A percentile compares a stretch with the other conserved stretches of the same genome.
phyloP scores from a whole-genome alignment of 1,139 yeast genomes.

The Hansenula lynferdii region DNA sequence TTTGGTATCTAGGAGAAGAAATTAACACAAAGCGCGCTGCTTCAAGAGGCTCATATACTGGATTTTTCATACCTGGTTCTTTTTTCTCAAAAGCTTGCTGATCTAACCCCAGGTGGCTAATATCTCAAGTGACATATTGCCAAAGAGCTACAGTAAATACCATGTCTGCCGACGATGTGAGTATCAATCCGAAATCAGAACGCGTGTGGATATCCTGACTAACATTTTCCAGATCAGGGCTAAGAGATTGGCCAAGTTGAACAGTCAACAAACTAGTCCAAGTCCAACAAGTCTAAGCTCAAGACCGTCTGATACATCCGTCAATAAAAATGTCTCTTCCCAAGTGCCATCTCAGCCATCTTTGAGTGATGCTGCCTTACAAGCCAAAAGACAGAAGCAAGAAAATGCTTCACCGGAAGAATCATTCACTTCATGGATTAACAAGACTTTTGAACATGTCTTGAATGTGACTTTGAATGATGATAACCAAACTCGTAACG shows the following conservation, averaged over 20 bases:
- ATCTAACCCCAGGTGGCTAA: no score
- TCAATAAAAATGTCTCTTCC: no score
- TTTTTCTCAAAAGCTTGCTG: no score
- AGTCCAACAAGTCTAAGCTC: not conserved
- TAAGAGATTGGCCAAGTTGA: conserved; percentile 28
- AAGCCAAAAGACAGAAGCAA: conserved; percentile 1
- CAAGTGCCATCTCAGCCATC: not conserved
- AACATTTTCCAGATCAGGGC: conserved; percentile 47
- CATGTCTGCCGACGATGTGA: conserved; percentile 3
- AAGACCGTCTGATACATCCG: no score
- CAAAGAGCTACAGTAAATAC: not conserved
- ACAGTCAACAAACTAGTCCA: not conserved
- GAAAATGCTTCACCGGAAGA: conserved; percentile 4
- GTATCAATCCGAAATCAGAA: no score
- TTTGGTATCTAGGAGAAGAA: no score
- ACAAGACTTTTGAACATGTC: conserved; percentile 31
- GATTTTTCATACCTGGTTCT: no score
- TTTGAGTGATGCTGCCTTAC: not conserved
- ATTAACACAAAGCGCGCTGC: no score
- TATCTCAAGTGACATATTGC: not conserved
- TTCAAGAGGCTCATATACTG: no score
- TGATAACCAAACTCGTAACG: conserved; percentile 12
- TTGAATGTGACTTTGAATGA: conserved; percentile 35
- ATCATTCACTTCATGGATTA: conserved; percentile 26
- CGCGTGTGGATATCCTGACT: no score